Conservation (phyloP, 208 protist species). For the Angomonas ambiguus region DNA sequence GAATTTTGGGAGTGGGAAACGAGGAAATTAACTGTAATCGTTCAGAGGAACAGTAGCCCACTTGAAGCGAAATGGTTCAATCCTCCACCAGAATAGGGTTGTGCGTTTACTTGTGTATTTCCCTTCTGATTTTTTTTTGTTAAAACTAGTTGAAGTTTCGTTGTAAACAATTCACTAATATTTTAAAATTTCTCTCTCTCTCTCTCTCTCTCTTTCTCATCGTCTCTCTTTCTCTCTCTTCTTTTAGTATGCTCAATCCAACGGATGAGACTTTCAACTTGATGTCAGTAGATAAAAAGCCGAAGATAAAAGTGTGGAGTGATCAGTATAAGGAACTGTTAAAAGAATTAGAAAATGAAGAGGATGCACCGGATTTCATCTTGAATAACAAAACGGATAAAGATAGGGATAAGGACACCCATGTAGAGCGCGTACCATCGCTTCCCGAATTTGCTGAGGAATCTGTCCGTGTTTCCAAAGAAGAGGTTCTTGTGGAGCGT, state of each 20-base stretch:
- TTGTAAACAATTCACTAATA: too few species aligned
- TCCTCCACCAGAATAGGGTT: too few species aligned
- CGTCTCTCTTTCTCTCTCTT: too few species aligned
- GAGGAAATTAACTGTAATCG: too few species aligned
- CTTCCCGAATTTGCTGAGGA: background rate
- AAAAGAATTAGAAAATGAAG: background rate
- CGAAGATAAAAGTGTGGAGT: background rate
- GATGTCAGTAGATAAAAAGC: background rate
- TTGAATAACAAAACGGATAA: background rate
- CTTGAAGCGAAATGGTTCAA: too few species aligned
- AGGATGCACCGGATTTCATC: background rate
- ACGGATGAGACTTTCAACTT: background rate
- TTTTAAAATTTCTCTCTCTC: too few species aligned
- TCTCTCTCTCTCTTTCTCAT: too few species aligned
- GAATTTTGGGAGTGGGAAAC: too few species aligned
- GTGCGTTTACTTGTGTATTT: too few species aligned
- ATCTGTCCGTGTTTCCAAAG: background rate
- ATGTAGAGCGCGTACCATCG: background rate
- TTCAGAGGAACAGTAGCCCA: too few species aligned
- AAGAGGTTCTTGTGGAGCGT: background rate
- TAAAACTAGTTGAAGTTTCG: too few species aligned
- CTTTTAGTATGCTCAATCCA: background rate
- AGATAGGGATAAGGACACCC: background rate
- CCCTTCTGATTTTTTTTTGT: too few species aligned
- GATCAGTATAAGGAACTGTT: background rate